Evolutionary conservation across 2,329 filamentous ascomycete genomes (phyloP).

Genomic region (Trichoderma asperellum): DNA sequence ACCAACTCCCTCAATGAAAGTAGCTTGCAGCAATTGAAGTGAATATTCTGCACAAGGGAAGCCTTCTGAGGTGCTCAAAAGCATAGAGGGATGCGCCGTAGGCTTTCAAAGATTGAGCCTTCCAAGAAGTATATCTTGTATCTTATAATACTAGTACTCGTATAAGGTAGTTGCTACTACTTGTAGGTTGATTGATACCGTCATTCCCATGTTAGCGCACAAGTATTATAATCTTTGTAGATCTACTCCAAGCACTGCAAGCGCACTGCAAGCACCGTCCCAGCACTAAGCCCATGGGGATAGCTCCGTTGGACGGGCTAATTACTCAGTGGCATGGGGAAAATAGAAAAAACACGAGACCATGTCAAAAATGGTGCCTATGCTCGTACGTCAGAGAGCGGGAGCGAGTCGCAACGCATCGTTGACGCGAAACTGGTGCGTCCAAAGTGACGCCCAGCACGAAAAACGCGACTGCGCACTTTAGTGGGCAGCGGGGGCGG

Average conservation of each 20-base stretch:
- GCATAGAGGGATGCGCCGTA: background rate
- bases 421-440: conserved; percentile 29
- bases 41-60: background rate
- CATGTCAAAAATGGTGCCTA: background rate
- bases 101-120: background rate
- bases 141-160: no score
- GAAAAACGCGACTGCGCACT: conserved; percentile 20
- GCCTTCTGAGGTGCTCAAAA: background rate
- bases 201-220: background rate
- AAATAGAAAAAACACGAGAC: background rate
- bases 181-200: background rate
- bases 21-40: background rate
- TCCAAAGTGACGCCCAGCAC: conserved; percentile 17
- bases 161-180: no score
- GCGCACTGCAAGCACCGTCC: no score
- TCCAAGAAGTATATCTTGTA: background rate
- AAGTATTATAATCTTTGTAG: background rate
- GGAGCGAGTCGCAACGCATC: conserved; percentile 1
- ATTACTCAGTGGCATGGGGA: background rate
- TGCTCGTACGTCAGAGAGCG: conserved; percentile 7
- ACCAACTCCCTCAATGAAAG: background rate
- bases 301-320: background rate
- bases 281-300: background rate
- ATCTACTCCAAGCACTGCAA: no score
- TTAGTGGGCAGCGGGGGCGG: background rate